Base-by-base conservation (phyloP, 371 early-diverging fungal genomes). In the Mortierella sp. region DNA sequence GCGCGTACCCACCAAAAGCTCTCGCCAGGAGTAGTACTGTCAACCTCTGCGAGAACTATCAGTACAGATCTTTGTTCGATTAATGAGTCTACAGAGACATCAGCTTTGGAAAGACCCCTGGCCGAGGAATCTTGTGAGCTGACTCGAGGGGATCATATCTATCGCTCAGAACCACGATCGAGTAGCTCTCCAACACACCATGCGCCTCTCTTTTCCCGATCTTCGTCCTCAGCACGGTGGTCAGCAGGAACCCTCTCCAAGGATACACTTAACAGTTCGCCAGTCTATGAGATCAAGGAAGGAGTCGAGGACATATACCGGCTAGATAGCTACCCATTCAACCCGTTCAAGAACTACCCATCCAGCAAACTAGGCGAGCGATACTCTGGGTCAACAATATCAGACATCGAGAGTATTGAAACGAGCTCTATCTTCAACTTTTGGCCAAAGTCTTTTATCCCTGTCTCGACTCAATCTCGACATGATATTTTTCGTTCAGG, bases 321-420 rank as follows among this genome's bases (percentile, higher is more conserved):
- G 7, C 56, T 63, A 7, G 19, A 21, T 5, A 29, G 56, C 18
- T 37, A 52, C 14, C 62, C 56, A 4, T 75, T 75, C 48, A 61
- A 75, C 21, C 75, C 75, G 1, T 75, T 75, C 47, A 16, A 28
- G 18, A 66, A 62, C 19, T 59, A 66, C 21, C 28, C 64, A n/a
- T 9, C 44, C 9, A 37, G 37, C 9, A 37, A 37, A 37, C 37
- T 37, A 9, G 37, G 37, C 9, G 37, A 37, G 37, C 37, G 37
- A 37, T 37, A 37, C 37, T 37, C 37, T 37, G 37, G 9, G 37
- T 37, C 37, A 9, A 37, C 9, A 37, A 5, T 5, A 5, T 37
- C 37, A 37, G 25, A 30, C 64, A 7, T 28, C 4, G 57, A 57
- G 52, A n/a, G n/a, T 25, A 15, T 19, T 14, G 2, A 50, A 46